Percentiles rank a stretch among this genome's conserved stretches.
These are phyloP conservation scores for Dichotomopilus funicola DNA, from an alignment of 2,329 filamentous ascomycete genomes.

Conservation along the genomic window DNA sequence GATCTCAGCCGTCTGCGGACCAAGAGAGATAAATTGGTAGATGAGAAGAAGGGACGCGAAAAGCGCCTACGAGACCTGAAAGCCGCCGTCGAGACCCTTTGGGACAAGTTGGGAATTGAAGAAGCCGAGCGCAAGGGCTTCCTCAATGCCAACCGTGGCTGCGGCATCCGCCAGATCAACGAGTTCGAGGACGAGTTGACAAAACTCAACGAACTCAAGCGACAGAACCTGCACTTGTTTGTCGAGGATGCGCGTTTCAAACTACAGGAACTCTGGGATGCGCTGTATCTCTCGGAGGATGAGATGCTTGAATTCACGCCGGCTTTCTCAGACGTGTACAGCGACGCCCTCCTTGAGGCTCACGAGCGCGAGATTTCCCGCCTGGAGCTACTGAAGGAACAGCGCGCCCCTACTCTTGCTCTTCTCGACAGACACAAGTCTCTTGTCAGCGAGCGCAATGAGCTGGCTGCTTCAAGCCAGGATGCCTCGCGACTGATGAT, in stretches of 20 bases:
- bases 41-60: slow-evolving; percentile 67
- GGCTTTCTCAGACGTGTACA: slow-evolving; percentile 94
- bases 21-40: slow-evolving; percentile 73
- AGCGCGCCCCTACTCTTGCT: slow-evolving; percentile 75
- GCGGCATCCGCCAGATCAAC: slow-evolving; percentile 84
- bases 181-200: slow-evolving; percentile 89
- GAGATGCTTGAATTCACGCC: slow-evolving; percentile 98
- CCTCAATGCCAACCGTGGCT: slow-evolving; percentile 80
- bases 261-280: slow-evolving; percentile 92
- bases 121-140: slow-evolving; percentile 79
- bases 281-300: slow-evolving; percentile 89
- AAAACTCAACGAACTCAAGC: slow-evolving; percentile 84
- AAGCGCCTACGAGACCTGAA: slow-evolving; percentile 57
- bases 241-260: slow-evolving; percentile 89
- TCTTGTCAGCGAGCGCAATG: slow-evolving; percentile 78
- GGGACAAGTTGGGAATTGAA: slow-evolving; percentile 81
- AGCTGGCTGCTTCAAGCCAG: slow-evolving; percentile 83
- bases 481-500: slow-evolving; percentile 90
- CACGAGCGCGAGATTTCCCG: slow-evolving; percentile 87
- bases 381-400: slow-evolving; percentile 74
- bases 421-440: slow-evolving; percentile 78
- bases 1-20: slow-evolving; percentile 67
- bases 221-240: slow-evolving; percentile 90
- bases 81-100: slow-evolving; percentile 72
- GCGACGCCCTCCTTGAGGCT: slow-evolving; percentile 86